A percentile compares a stretch with the other conserved stretches of the same genome.
phyloP scores from a whole-genome alignment of 495 filamentous ascomycete species.

The Penicillium robsamsonii region DNA sequence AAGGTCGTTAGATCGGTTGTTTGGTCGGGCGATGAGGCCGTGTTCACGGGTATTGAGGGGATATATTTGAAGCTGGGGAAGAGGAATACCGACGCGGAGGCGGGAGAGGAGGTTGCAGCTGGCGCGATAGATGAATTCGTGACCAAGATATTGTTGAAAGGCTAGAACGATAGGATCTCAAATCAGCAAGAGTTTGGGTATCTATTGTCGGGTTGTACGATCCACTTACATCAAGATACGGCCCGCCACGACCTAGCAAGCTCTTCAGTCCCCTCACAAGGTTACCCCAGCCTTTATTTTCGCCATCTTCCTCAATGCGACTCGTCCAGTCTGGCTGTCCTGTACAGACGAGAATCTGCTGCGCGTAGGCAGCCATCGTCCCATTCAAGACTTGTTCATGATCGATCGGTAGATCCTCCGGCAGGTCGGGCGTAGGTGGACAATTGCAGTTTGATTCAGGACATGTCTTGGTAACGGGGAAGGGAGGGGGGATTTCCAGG shows the following conservation, averaged over 20 bases:
- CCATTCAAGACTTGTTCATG: conserved; percentile 62
- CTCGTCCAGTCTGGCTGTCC: conserved; percentile 76
- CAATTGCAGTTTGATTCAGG: conserved; percentile 72
- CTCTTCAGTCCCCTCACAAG: conserved; percentile 69
- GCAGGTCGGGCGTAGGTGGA: conserved; percentile 60
- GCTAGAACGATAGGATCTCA: conserved; percentile 45
- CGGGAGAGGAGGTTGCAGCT: conserved; percentile 30
- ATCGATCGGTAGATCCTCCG: conserved; percentile 74
- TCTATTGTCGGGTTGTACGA: conserved; percentile 2
- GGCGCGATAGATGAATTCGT: conserved; percentile 68
- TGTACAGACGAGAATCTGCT: conserved; percentile 81
- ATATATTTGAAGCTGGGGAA: conserved; percentile 79
- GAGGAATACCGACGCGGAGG: conserved; percentile 63
- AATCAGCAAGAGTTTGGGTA: conserved; percentile 2
- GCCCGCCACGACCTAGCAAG: conserved; percentile 62
- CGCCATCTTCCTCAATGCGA: conserved; percentile 63
- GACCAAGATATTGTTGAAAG: conserved; percentile 72
- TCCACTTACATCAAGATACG: conserved; percentile 66
- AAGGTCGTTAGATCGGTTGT: conserved; percentile 32
- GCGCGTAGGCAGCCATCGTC: conserved; percentile 73
- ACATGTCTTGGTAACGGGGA: conserved; percentile 56
- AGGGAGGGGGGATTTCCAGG: conserved; percentile 43
- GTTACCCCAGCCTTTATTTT: conserved; percentile 43
- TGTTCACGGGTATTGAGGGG: conserved; percentile 56
- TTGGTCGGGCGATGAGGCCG: conserved; percentile 8